Conservation (phyloP, 1,284 basidiomycete genomes). For the Sporisorium sorghi region DNA sequence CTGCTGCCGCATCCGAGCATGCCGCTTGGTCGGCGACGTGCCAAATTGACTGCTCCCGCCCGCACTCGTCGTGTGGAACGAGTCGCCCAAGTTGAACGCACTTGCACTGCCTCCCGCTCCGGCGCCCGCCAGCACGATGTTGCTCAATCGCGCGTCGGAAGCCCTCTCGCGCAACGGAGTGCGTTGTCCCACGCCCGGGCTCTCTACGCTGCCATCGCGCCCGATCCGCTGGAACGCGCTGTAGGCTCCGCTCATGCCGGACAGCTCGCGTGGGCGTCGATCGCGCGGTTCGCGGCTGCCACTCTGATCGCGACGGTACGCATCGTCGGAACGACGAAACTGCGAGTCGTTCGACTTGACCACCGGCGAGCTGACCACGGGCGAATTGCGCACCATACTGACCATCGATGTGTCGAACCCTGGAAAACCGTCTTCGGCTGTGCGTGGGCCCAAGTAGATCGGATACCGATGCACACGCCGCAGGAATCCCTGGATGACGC, state of each 20-base stretch:
- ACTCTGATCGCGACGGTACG: slow-evolving; percentile 27
- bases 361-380: slow-evolving; percentile 34
- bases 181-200: slow-evolving; percentile 27
- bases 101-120: slow-evolving; percentile 20
- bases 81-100: slow-evolving; percentile 28
- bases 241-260: slow-evolving; percentile 37
- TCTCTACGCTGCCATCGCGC: slow-evolving; percentile 44
- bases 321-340: slow-evolving; percentile 9
- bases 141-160: slow-evolving; percentile 32
- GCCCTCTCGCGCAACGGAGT: slow-evolving; percentile 14
- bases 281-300: slow-evolving; percentile 50
- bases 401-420: slow-evolving; percentile 25
- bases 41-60: slow-evolving; percentile 32
- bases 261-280: slow-evolving; percentile 40
- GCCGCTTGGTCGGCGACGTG: slow-evolving; percentile 47
- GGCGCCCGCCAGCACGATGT: slow-evolving; percentile 25
- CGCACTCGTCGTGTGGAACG: slow-evolving; percentile 14
- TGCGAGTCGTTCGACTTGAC: slow-evolving; percentile 16
- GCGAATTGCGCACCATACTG: slow-evolving; percentile 39
- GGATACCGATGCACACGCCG: slow-evolving; percentile 93
- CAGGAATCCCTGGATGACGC: slow-evolving; percentile 98
- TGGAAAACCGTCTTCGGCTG: slow-evolving; percentile 14
- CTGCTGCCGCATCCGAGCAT: slow-evolving; percentile 17
- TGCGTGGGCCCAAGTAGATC: slow-evolving; percentile 72
- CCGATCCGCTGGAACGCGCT: slow-evolving; percentile 34